Conservation (phyloP, 768 basidiomycete species). For the Mycena filopes region DNA sequence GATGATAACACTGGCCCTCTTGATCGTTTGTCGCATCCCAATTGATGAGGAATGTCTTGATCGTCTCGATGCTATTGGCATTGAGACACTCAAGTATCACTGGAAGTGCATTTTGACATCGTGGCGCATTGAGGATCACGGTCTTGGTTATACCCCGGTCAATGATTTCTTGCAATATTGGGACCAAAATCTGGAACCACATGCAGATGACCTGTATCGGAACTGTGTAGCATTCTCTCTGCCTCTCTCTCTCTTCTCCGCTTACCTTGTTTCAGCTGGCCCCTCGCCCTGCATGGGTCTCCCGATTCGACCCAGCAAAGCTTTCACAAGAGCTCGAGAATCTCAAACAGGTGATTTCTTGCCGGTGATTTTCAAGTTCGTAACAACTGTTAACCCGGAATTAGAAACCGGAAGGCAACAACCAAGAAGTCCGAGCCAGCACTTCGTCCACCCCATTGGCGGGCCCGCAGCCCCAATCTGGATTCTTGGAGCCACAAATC, state of each 20-base stretch:
- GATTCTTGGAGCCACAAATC: no score
- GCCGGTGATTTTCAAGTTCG: no score
- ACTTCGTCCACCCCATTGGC: no score
- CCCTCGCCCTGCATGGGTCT: not conserved
- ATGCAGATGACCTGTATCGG: not conserved
- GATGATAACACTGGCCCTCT: not conserved
- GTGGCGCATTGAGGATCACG: slow-evolving; percentile 8
- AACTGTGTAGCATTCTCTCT: not conserved
- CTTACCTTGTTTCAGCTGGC: slow-evolving; percentile 1
- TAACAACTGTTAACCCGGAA: no score
- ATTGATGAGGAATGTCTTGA: not conserved
- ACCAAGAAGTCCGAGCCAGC: no score
- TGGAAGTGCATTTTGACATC: slow-evolving; percentile 7
- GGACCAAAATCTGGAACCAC: not conserved
- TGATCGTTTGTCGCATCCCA: not conserved
- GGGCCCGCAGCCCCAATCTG: no score
- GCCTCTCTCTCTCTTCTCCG: not conserved
- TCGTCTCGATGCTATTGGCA: not conserved
- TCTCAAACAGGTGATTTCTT: no score
- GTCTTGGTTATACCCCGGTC: not conserved
- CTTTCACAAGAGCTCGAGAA: not conserved
- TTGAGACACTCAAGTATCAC: slow-evolving; percentile 1
- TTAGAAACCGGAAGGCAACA: no score
- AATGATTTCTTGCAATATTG: slow-evolving; percentile 9
- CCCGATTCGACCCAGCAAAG: not conserved